Evolutionary conservation across 2,329 filamentous ascomycete genomes (phyloP), one percentile per base, ranked within the genome.

Genomic region (Sporothrix globosa): DNA sequence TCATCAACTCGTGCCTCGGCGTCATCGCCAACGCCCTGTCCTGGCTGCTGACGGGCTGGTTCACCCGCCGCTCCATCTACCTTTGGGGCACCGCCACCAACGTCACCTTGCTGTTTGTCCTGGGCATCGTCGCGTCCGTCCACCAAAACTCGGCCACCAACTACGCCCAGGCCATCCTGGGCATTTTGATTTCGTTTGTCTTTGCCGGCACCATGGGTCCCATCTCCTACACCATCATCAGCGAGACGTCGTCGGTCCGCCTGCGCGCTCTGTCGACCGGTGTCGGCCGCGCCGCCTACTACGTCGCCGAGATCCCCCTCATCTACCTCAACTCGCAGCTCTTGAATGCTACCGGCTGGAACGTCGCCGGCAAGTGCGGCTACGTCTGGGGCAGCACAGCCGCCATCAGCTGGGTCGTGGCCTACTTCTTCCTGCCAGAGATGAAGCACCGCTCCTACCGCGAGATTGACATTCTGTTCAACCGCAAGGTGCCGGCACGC

Each of bases 1-100:
- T 90, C 50, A 89, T 90, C 78, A 90, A 85, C 69, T 89, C 88
- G 0, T 86, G 83, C 67, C 86, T 90, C n/a, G 56, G 56, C 34
- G 19, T 61, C 34, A 17, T 91, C 76, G 83, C 88, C 72, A 86
- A 89, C 77, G 89, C 89, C 84, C 80, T 89, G 50, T 69, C 34
- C 10, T 61, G 56, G 56, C 56, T 44, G 6, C 34, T 61, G 10
- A 61, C 56, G 1, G 56, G 56, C 34, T 61, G 56, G 56, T 61
- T 70, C 21, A 70, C 67, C 27, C 71, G 73, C 46, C 73, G 73
- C 52, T 69, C 60, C 48, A 70, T 74, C 30, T 74, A 72, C 53
- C 60, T 73, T 4, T 72, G 44, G 54, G 72, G 72, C 24, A 68
- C 69, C 30, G 53, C 52, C 46, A 48, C 61, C 65, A 73, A 71